Evolutionary conservation across 2,329 filamentous ascomycete species (phyloP).

Genomic region (Apiospora pterosperma): DNA sequence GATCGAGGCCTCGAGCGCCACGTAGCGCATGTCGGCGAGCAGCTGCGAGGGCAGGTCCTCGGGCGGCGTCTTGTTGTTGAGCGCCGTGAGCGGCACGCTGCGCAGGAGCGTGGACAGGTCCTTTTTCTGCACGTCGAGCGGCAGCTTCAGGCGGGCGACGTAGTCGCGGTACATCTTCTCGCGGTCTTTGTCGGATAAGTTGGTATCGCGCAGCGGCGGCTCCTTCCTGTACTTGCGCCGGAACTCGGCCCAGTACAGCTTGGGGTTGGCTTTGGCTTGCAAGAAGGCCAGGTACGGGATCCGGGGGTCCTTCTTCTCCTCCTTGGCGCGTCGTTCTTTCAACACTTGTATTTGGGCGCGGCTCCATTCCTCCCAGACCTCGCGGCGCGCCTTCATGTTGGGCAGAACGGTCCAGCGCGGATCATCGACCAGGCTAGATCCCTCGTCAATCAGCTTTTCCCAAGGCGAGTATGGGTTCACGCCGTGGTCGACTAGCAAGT

Average conservation of each 20-base stretch:
- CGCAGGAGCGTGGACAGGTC: constrained; percentile 67
- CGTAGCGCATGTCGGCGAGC: constrained; percentile 65
- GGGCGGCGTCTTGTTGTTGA: constrained; percentile 58
- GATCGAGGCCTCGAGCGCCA: constrained; percentile 58
- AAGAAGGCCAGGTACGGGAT: constrained; percentile 82
- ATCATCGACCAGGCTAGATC: constrained; percentile 72
- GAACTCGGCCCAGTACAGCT: constrained; percentile 97
- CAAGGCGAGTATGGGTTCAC: constrained; percentile 88
- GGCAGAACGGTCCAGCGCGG: constrained; percentile 78
- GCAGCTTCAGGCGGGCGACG: constrained; percentile 62
- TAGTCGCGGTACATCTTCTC: constrained; percentile 80
- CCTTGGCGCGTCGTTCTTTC: constrained; percentile 67
- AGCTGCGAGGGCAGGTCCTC: constrained; percentile 59
- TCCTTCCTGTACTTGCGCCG: constrained; percentile 86
- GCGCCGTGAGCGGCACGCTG: constrained; percentile 50
- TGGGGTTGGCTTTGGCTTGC: constrained; percentile 77
- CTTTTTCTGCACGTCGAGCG: constrained; percentile 62
- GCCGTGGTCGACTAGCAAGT: constrained; percentile 76
- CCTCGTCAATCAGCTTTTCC: constrained; percentile 85
- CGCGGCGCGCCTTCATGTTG: constrained; percentile 77
- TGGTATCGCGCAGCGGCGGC: constrained; percentile 70
- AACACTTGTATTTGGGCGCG: constrained; percentile 70
- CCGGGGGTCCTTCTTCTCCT: constrained; percentile 78
- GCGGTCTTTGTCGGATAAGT: constrained; percentile 69
- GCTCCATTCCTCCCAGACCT: constrained; percentile 83